Evolutionary conservation across 1,284 basidiomycete genomes (phyloP).

Genomic region (Cronartium ribicola): DNA sequence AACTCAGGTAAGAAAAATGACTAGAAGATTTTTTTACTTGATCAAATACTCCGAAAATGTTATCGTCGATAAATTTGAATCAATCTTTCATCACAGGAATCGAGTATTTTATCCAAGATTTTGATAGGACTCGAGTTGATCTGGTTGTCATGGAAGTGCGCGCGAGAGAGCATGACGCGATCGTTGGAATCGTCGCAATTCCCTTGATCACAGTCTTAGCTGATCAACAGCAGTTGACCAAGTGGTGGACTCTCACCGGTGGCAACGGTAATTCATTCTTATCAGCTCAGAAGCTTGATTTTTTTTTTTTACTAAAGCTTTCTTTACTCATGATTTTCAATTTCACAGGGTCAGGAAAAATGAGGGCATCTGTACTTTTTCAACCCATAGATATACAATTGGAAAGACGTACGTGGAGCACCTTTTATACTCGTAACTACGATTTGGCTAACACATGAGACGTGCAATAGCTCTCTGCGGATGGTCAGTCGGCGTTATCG

Average conservation of each 20-base stretch:
- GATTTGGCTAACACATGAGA: neutral
- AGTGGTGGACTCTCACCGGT: constrained; percentile 2
- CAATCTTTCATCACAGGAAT: neutral
- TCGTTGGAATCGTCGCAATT: neutral
- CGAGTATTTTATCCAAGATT: neutral
- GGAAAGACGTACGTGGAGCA: neutral
- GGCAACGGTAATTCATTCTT: neutral
- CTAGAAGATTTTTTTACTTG: neutral
- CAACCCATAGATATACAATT: constrained; percentile 1
- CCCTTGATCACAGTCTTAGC: neutral
- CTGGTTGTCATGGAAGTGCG: constrained; percentile 3
- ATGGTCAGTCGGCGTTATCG: neutral
- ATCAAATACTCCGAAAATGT: too few relatives aligned
- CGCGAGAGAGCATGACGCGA: neutral
- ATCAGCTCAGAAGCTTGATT: neutral
- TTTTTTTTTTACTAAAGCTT: too few relatives aligned
- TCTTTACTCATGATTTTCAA: too few relatives aligned
- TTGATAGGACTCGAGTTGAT: constrained; percentile 1
- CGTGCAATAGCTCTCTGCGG: neutral
- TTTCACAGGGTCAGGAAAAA: neutral
- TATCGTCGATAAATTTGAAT: neutral
- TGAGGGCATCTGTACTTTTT: constrained; percentile 4
- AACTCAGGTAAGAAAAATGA: neutral
- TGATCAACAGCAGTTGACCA: neutral
- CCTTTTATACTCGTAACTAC: neutral